A percentile compares a stretch with the other conserved stretches of the same genome.
Conservation (phyloP, 345 rosid species). For the Odontarrhena argentea region DNA sequence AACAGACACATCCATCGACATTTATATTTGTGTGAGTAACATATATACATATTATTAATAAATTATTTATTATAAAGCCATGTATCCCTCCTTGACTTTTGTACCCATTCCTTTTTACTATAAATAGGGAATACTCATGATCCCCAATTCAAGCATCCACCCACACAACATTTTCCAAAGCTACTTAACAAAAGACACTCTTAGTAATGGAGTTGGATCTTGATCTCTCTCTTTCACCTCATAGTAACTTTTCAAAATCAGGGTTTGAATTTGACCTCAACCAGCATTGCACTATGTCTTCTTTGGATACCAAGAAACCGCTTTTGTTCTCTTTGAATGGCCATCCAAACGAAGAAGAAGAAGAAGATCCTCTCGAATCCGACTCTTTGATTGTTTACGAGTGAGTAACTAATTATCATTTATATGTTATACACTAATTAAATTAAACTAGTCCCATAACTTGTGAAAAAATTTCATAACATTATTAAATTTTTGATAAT, state of each 20-base stretch:
- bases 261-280: conserved; percentile 38
- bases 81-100: conserved; percentile 25
- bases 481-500: conserved; percentile 22
- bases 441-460: background rate
- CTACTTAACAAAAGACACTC: conserved; percentile 15
- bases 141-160: conserved; percentile 16
- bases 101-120: conserved; percentile 25
- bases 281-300: conserved; percentile 18
- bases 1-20: conserved; percentile 23
- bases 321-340: conserved; percentile 39
- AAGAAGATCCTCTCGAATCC: conserved; percentile 38
- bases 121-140: conserved; percentile 32
- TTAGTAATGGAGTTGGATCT: conserved; percentile 37
- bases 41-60: background rate
- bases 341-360: conserved; percentile 58
- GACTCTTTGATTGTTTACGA: conserved; percentile 40
- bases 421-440: background rate
- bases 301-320: conserved; percentile 15
- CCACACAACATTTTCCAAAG: conserved; percentile 11
- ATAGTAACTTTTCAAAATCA: conserved; percentile 18
- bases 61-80: conserved; percentile 23
- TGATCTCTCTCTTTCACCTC: conserved; percentile 41
- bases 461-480: background rate
- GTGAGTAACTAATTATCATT: conserved; percentile 39
- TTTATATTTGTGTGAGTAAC: background rate